Conservation (phyloP, 805 yeast genomes). For the Pichia gijzeniarum region DNA sequence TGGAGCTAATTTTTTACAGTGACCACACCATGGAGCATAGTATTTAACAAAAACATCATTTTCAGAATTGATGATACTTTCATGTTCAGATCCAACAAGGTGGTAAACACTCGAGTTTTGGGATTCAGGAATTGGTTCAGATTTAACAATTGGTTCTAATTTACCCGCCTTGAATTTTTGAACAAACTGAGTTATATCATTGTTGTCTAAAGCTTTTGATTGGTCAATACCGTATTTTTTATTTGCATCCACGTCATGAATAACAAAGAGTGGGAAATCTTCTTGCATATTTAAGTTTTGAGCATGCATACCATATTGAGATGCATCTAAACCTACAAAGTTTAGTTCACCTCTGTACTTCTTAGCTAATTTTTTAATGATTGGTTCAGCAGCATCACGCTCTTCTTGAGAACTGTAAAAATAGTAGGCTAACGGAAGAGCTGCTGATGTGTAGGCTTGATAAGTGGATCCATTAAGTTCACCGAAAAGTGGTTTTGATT, state of each 20-base stretch:
- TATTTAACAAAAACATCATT: conserved; percentile 83
- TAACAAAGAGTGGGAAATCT: conserved; percentile 83
- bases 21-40: conserved; percentile 98
- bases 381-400: conserved; percentile 46
- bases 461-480: conserved; percentile 80
- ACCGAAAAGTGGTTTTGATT: conserved; percentile 78
- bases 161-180: conserved; percentile 57
- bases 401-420: conserved; percentile 71
- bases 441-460: conserved; percentile 62
- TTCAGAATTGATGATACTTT: conserved; percentile 51
- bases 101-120: conserved; percentile 66
- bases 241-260: conserved; percentile 65
- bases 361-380: conserved; percentile 61
- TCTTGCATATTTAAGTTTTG: conserved; percentile 76
- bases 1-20: conserved; percentile 89
- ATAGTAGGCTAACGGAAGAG: conserved; percentile 79
- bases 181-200: conserved; percentile 56
- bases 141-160: conserved; percentile 67
- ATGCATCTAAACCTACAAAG: conserved; percentile 85
- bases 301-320: conserved; percentile 78
- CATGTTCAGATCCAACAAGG: conserved; percentile 81
- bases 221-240: conserved; percentile 76
- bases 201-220: conserved; percentile 40
- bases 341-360: conserved; percentile 71
- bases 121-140: conserved; percentile 77